Base-by-base conservation (phyloP, 495 filamentous ascomycete genomes). In the Lichina pygmaea region DNA sequence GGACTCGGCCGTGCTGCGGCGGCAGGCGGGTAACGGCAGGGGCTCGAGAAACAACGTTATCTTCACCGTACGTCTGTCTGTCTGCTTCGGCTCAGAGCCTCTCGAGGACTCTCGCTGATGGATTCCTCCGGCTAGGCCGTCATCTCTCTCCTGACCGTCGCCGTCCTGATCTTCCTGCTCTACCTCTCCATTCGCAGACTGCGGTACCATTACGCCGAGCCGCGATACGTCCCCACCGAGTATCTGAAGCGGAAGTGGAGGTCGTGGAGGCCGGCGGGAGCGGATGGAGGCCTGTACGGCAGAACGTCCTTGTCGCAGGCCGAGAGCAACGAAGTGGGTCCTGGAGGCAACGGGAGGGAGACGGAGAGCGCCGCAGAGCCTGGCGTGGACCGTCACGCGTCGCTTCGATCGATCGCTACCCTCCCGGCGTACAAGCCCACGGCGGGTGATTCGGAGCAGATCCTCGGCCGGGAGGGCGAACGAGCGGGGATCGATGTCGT, bases 401-500 rank as follows among this genome's bases (percentile, higher is more conserved):
- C 80, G 6, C 65, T 95, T 30, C 76, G 89, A 49, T 91, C 82
- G 6, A 74, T 95, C 42, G 91, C 93, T 66, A 94, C 89, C 0
- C 62, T 97, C 6, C 89, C 89, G 0, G 66, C 77, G 6, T 97
- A 97, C 60, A 66, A 71, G 1, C 60, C 65, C 0, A 72, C 72
- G 37, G 73, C 81, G 6, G 66, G 72, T 34, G 73, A 78, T 15
- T 75, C 67, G 44, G 89, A 97, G 55, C 78, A 76, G 50, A 71
- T 93, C n/a, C 68, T 95, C 38, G 89, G 73, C 11, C 71, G 89
- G 0, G 89, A 91, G 58, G 89, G 89, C 33, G 89, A 97, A 55
- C 71, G 89, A 30, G 86, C 64, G 40, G 89, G 89, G 4, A 86
- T 97, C 51, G 89, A 97, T 52, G 70, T 81, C 34, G 86, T 97